A percentile compares a stretch with the other conserved stretches of the same genome.
phyloP scores from a whole-genome alignment of 2,329 filamentous ascomycete genomes.

The Microsporum canis region DNA sequence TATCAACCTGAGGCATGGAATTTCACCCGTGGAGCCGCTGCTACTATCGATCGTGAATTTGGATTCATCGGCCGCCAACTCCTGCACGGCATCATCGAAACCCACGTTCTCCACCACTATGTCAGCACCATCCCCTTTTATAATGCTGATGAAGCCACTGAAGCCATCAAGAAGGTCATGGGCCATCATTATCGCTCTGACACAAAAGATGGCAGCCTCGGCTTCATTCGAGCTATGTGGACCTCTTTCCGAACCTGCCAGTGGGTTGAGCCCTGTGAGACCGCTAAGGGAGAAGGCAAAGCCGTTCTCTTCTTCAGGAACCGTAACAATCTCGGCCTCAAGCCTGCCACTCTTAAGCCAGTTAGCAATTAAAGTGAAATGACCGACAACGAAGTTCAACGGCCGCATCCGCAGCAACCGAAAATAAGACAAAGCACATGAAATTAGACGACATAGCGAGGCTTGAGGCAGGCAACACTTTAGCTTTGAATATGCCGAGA shows the following conservation, averaged over 20 bases:
- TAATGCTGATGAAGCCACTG: constrained; percentile 84
- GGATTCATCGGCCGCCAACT: constrained; percentile 87
- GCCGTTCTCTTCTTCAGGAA: constrained; percentile 93
- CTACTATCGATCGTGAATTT: constrained; percentile 94
- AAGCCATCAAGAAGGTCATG: constrained; percentile 92
- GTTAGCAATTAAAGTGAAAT: neutral
- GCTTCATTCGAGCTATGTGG: constrained; percentile 79
- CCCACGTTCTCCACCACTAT: constrained; percentile 96
- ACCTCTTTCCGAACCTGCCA: constrained; percentile 76
- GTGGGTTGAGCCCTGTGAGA: constrained; percentile 89
- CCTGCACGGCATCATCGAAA: constrained; percentile 93
- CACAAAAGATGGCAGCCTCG: constrained; percentile 59
- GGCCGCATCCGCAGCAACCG: neutral
- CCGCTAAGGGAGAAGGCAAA: constrained; percentile 66
- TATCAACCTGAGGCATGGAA: constrained; percentile 81
- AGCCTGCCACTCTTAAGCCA: constrained; percentile 7
- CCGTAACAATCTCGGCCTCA: constrained; percentile 64
- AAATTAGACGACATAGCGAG: neutral
- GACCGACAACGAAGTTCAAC: neutral
- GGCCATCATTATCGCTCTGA: constrained; percentile 87
- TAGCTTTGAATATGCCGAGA: neutral
- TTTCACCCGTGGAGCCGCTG: constrained; percentile 83
- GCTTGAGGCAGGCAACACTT: neutral
- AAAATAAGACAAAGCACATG: neutral
- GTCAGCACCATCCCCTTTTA: constrained; percentile 95